phyloP scores from a whole-genome alignment of 2,329 filamentous ascomycete species.

The Ramichloridium luteum region DNA sequence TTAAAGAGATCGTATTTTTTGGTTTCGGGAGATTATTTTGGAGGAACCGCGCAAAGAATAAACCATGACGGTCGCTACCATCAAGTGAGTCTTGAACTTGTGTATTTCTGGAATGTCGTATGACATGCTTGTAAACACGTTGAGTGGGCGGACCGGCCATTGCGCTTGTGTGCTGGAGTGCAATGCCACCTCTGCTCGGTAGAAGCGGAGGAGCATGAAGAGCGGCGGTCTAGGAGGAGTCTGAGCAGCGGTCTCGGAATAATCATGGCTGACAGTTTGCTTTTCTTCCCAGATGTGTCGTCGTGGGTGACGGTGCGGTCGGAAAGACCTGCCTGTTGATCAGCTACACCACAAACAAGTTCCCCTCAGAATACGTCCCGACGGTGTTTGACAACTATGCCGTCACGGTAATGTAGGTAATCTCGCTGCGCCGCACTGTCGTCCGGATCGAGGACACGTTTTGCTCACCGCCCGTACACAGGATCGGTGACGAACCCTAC shows the following conservation, averaged over 20 bases:
- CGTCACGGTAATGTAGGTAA: conserved; percentile 74
- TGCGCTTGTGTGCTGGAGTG: background rate
- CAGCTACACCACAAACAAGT: conserved; percentile 99
- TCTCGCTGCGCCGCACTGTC: background rate
- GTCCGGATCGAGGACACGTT: background rate
- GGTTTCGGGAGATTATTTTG: too few relatives aligned
- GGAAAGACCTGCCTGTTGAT: conserved; percentile 98
- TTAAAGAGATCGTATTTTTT: too few relatives aligned
- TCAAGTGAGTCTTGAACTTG: too few relatives aligned
- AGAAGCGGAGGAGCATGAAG: background rate
- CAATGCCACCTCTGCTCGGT: background rate
- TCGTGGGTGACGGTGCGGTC: conserved; percentile 97
- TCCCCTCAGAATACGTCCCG: conserved; percentile 98
- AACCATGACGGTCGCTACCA: conserved; percentile 23
- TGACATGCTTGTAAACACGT: too few relatives aligned
- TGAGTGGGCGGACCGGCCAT: too few relatives aligned
- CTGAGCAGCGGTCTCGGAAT: background rate
- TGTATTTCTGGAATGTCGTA: too few relatives aligned
- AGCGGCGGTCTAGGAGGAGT: background rate
- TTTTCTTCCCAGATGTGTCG: conserved; percentile 73
- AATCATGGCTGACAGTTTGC: conserved; percentile 8
- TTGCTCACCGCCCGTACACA: conserved; percentile 30
- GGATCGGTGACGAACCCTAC: conserved; percentile 98
- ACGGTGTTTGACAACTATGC: conserved; percentile 99
- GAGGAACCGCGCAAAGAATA: too few relatives aligned